These are phyloP conservation scores for Pichia membranifaciens DNA, from an alignment of 805 yeast species.

Conservation along the genomic window DNA sequence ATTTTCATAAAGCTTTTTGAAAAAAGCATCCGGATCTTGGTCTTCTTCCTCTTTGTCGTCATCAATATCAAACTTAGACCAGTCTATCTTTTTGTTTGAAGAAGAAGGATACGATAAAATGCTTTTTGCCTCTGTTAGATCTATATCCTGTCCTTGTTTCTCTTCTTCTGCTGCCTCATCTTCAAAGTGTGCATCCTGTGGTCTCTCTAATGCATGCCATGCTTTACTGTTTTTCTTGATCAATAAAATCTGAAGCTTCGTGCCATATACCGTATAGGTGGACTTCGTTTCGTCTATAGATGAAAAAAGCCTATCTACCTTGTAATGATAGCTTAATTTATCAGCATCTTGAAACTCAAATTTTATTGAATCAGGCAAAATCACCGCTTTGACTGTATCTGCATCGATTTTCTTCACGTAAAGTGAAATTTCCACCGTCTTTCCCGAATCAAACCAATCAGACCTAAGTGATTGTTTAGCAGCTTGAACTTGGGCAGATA, in stretches of 20 bases:
- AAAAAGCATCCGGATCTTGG: constrained; percentile 57
- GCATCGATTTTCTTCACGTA: constrained; percentile 62
- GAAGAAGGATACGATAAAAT: constrained; percentile 51
- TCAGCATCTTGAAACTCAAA: constrained; percentile 44
- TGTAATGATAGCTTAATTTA: constrained; percentile 47
- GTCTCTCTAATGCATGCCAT: constrained; percentile 1
- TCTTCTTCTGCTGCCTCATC: too few relatives aligned
- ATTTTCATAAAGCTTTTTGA: constrained; percentile 62
- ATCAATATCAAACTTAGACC: constrained; percentile 51
- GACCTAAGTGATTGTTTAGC: constrained; percentile 34
- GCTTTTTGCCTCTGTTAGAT: constrained; percentile 1
- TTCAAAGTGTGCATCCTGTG: neutral
- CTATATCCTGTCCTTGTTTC: too few relatives aligned
- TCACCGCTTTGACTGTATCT: constrained; percentile 39
- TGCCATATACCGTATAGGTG: constrained; percentile 48
- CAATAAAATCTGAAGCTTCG: constrained; percentile 56
- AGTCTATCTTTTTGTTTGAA: constrained; percentile 55
- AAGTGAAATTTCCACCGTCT: constrained; percentile 56
- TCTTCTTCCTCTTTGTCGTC: constrained; percentile 37
- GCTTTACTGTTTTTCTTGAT: constrained; percentile 7
- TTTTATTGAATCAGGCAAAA: constrained; percentile 32
- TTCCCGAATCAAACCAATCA: constrained; percentile 72
- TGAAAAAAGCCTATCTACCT: constrained; percentile 47
- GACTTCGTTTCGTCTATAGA: constrained; percentile 44
- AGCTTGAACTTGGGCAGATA: too few relatives aligned